Evolutionary conservation across 768 basidiomycete species (phyloP).

Genomic region (Xerocomus brunneocitrinus): DNA sequence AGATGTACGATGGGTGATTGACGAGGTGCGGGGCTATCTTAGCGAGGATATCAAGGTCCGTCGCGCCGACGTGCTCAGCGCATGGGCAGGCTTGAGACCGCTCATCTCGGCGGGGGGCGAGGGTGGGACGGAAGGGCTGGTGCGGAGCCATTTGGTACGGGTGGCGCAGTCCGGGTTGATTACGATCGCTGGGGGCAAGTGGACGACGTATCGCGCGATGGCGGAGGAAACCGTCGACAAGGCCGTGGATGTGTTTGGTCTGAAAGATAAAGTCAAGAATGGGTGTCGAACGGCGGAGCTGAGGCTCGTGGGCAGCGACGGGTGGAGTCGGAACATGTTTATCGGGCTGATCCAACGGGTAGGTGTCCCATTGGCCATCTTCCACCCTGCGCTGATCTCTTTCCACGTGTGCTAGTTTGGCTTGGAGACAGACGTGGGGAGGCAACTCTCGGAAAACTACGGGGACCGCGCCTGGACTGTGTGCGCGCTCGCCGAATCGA

Average conservation of each 20-base stretch:
- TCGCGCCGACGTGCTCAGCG: constrained; percentile 90
- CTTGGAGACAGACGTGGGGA: constrained; percentile 85
- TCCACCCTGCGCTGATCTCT: neutral
- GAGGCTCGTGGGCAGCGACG: constrained; percentile 86
- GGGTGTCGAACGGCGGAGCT: constrained; percentile 77
- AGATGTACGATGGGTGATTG: constrained; percentile 94
- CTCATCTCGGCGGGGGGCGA: constrained; percentile 78
- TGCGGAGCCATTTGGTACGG: constrained; percentile 91
- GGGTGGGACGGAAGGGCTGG: constrained; percentile 78
- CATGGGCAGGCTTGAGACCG: constrained; percentile 91
- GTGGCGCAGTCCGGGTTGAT: constrained; percentile 76
- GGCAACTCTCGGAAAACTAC: constrained; percentile 89
- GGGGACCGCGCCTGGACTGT: constrained; percentile 97
- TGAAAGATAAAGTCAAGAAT: constrained; percentile 50
- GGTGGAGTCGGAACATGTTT: constrained; percentile 95
- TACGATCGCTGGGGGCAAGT: constrained; percentile 96
- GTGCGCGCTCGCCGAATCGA: constrained; percentile 71
- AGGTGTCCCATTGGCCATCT: constrained; percentile 20
- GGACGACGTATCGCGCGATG: constrained; percentile 98
- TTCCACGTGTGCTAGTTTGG: constrained; percentile 56
- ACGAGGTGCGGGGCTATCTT: constrained; percentile 87
- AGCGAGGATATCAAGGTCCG: constrained; percentile 90
- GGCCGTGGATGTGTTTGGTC: constrained; percentile 73
- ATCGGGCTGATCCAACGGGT: constrained; percentile 92
- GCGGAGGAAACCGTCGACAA: constrained; percentile 90